A percentile compares a stretch with the other conserved stretches of the same genome.
These are phyloP conservation scores for Chytriomyces confervae DNA, from an alignment of 192 early-diverging fungal species.

Conservation along the genomic window DNA sequence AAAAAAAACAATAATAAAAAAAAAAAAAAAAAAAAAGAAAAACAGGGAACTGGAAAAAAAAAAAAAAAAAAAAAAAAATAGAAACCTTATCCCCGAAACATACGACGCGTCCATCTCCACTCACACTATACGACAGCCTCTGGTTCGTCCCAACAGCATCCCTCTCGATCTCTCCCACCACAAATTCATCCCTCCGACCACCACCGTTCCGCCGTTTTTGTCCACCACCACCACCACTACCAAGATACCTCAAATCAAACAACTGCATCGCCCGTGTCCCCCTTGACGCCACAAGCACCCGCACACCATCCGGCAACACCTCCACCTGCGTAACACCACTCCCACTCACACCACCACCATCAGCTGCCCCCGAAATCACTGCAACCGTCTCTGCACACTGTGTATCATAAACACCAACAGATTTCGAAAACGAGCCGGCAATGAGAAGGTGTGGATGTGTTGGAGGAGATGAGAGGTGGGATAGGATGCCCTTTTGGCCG, in stretches of 20 bases:
- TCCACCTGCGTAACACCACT: slow-evolving; percentile 23
- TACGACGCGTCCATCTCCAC: background rate
- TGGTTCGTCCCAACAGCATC: slow-evolving; percentile 18
- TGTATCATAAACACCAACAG: background rate
- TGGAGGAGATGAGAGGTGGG: slow-evolving; percentile 11
- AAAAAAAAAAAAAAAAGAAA: too few relatives aligned
- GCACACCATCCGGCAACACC: background rate
- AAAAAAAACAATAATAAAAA: too few relatives aligned
- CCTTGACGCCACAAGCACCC: background rate
- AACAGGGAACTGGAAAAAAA: too few relatives aligned
- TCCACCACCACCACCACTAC: background rate
- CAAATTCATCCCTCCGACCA: background rate
- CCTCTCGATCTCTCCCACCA: background rate
- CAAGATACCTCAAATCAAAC: slow-evolving; percentile 17
- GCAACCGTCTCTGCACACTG: slow-evolving; percentile 3
- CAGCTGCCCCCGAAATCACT: background rate
- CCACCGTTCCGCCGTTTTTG: background rate
- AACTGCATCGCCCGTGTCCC: background rate
- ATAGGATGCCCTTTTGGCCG: slow-evolving; percentile 20
- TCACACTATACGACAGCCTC: background rate
- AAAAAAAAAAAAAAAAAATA: too few relatives aligned
- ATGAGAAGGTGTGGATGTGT: slow-evolving; percentile 13
- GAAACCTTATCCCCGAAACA: slow-evolving; percentile 11
- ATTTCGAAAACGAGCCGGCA: background rate
- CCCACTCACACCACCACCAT: background rate